A percentile compares a stretch with the other conserved stretches of the same genome.
Evolutionary conservation across 305 asterid species (phyloP).

Genomic region (Solanum chacoense): DNA sequence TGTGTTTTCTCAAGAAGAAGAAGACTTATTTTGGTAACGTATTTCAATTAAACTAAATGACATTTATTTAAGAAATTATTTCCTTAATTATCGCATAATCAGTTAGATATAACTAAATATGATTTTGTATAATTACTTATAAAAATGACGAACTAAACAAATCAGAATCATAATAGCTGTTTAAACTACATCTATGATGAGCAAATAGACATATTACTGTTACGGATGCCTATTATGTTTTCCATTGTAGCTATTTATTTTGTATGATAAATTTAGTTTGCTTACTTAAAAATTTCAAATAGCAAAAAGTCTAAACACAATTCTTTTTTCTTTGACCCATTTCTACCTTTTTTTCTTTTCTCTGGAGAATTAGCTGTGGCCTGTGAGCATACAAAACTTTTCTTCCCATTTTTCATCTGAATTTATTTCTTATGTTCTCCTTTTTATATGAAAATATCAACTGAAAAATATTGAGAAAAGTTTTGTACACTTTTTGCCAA

Average conservation of each 20-base stretch:
- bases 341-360: neutral
- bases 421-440: neutral
- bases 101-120: no score
- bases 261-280: neutral
- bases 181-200: no score
- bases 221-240: neutral
- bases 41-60: neutral
- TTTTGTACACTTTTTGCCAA: neutral
- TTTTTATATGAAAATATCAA: neutral
- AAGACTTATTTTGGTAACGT: neutral
- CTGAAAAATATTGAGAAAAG: neutral
- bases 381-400: neutral
- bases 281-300: neutral
- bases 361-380: neutral
- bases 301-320: neutral
- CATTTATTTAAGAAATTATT: neutral
- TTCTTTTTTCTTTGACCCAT: neutral
- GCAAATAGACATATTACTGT: neutral
- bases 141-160: neutral
- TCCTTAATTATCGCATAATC: no score
- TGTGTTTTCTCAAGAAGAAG: neutral
- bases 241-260: neutral
- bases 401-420: neutral
- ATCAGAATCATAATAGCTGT: neutral
- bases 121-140: neutral